Evolutionary conservation across 495 filamentous ascomycete species (phyloP), one percentile per base, ranked within the genome.

Genomic region (Entonaema liquescens): DNA sequence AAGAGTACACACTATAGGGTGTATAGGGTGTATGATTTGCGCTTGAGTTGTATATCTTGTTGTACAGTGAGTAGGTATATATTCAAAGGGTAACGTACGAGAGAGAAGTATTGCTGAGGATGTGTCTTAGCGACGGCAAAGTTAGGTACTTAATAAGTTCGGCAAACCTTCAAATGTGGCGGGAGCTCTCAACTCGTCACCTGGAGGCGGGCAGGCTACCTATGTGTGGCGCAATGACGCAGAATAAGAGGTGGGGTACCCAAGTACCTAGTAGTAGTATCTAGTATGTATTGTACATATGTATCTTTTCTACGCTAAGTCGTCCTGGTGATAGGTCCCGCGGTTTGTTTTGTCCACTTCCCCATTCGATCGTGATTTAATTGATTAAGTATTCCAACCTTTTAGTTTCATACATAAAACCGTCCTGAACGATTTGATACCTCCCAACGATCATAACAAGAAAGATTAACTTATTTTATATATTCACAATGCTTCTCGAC

Each of bases 401-500:
- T 47, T 23, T 47, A 47, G 17, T 21, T 47, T 23, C 8, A 47
- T 21, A 47, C 0, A 25, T 31, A 26, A 26, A 56, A 33, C n/a
- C 8, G 47, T 15, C 21, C 17, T 0, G 36, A 57, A 57, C 49
- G 13, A 52, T 15, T 8, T 29, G 19, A 33, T 2, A 57, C 8
- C 40, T 5, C 21, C 21, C 19, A 4, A 17, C 58, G 19, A 65
- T 28, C 26, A 11, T 5, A 55, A 40, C 33, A 55, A 33, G 8
- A 25, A 15, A 8, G 54, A 40, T n/a, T n/a, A 25, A 11, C 5
- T 29, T 28, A 53, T 15, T 31, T 15, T 28, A 53, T 11, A 42
- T 15, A 77, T 59, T 62, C 86, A 91, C 76, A 69, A 98, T 98
- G 95, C 85, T 99, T 77, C 93, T 99, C 82, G 95, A 98, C 83